phyloP scores from a whole-genome alignment of 768 basidiomycete genomes.

The Phlegmacium glaucopus region DNA sequence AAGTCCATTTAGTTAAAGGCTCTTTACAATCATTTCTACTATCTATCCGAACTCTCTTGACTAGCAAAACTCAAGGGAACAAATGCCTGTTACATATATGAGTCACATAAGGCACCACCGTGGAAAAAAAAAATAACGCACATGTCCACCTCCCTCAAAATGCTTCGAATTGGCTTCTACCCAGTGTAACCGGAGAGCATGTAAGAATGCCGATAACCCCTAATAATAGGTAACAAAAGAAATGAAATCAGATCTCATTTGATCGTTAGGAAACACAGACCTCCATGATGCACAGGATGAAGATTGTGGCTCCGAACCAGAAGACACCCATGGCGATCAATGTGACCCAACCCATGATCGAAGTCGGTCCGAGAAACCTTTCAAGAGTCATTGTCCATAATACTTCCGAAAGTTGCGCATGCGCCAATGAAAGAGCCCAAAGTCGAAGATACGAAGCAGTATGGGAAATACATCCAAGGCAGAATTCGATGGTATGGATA shows the following conservation, averaged over 20 bases:
- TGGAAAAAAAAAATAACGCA: conserved; percentile 42
- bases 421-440: conserved; percentile 97
- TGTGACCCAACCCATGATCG: conserved; percentile 56
- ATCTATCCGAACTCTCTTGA: conserved; percentile 33
- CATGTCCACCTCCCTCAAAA: conserved; percentile 86
- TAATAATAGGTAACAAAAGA: conserved; percentile 31
- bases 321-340: conserved; percentile 50
- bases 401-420: conserved; percentile 95
- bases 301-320: conserved; percentile 81
- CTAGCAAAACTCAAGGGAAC: conserved; percentile 46
- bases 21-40: conserved; percentile 1
- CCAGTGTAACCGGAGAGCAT: conserved; percentile 96
- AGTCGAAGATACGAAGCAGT: conserved; percentile 91
- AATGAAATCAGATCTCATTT: conserved; percentile 11
- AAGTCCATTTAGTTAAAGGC: conserved; percentile 1
- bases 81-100: conserved; percentile 37
- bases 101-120: conserved; percentile 19
- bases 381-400: conserved; percentile 87
- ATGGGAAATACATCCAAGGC: conserved; percentile 97
- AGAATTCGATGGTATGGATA: conserved; percentile 99
- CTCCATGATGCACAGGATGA: conserved; percentile 93
- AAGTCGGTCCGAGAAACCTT: conserved; percentile 53
- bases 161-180: conserved; percentile 98
- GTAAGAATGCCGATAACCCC: conserved; percentile 95
- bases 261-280: conserved; percentile 41